Evolutionary conservation across 164 flowering plant species (phyloP).

Genomic region (Magnolia changhungtana): DNA sequence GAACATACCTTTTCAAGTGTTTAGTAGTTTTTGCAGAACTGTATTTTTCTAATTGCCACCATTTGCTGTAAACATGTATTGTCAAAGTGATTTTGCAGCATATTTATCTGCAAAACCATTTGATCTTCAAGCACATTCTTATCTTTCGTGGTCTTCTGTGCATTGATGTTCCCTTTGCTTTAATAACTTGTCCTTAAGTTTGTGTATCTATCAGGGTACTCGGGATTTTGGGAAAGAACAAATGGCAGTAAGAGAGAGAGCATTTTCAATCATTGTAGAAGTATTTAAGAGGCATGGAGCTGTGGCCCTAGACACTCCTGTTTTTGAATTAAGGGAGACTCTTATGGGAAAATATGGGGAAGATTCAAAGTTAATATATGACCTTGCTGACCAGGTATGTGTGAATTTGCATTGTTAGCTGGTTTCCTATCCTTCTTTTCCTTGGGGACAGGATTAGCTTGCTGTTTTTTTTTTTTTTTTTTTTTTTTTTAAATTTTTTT

Average conservation of each 20-base stretch:
- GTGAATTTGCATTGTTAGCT: not conserved
- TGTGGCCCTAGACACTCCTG: slow-evolving; percentile 86
- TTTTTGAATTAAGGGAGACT: slow-evolving; percentile 87
- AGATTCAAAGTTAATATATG: slow-evolving; percentile 93
- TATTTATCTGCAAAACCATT: not conserved
- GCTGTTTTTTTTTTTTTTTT: not conserved
- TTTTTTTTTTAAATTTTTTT: not conserved
- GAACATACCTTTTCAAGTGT: not conserved
- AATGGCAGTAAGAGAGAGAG: slow-evolving; percentile 82
- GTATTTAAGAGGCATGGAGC: slow-evolving; percentile 95
- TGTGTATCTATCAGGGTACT: slow-evolving; percentile 55
- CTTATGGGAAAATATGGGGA: slow-evolving; percentile 98
- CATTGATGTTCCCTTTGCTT: not conserved
- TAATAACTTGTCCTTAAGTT: not conserved
- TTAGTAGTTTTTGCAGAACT: not conserved
- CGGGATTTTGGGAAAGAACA: slow-evolving; percentile 96
- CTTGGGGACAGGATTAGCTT: not conserved
- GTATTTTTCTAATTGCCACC: not conserved
- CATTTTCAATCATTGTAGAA: slow-evolving; percentile 59
- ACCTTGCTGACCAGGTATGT: slow-evolving; percentile 95
- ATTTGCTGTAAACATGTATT: not conserved
- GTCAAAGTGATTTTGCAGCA: not conserved
- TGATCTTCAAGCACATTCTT: not conserved
- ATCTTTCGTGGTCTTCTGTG: not conserved
- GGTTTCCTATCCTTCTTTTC: not conserved